Percentiles rank a stretch among this genome's conserved stretches.
These are phyloP conservation scores for Esteya vermicola DNA, from an alignment of 2,329 filamentous ascomycete species.

Conservation along the genomic window DNA sequence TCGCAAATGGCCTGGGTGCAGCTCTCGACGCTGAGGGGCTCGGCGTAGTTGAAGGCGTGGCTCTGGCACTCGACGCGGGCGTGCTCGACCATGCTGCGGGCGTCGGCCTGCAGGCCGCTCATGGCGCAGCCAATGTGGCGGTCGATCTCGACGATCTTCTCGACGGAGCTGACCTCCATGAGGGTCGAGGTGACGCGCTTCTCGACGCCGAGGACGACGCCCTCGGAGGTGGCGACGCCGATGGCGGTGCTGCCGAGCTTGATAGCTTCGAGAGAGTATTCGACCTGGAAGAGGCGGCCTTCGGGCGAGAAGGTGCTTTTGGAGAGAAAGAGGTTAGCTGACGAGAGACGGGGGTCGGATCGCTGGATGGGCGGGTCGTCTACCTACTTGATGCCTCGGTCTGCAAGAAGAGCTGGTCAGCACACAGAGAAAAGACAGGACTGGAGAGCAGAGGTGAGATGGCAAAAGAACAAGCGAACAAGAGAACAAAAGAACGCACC, in stretches of 20 bases:
- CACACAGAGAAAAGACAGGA: background rate
- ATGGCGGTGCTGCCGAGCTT: constrained; percentile 98
- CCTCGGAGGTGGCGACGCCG: constrained; percentile 88
- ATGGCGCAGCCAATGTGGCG: constrained; percentile 98
- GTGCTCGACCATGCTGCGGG: constrained; percentile 95
- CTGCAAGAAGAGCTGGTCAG: constrained; percentile 3
- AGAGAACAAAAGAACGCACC: constrained; percentile 43
- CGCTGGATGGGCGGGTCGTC: background rate
- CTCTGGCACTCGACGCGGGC: constrained; percentile 95
- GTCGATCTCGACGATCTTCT: constrained; percentile 99
- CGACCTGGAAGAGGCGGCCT: constrained; percentile 98
- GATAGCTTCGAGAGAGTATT: constrained; percentile 99
- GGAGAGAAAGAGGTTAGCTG: background rate
- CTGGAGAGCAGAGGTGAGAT: constrained; percentile 2
- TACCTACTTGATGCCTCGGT: constrained; percentile 18
- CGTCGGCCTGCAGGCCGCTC: constrained; percentile 94
- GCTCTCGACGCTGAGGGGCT: constrained; percentile 88
- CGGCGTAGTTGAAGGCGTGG: constrained; percentile 96
- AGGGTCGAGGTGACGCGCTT: constrained; percentile 97
- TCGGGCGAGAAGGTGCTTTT: constrained; percentile 95
- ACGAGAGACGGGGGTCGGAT: background rate
- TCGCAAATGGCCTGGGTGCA: constrained; percentile 99
- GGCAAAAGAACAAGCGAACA: constrained; percentile 20
- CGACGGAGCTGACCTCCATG: constrained; percentile 92
- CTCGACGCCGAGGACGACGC: constrained; percentile 93